These are phyloP conservation scores for Dactylonectria estremocensis DNA, from an alignment of 2,329 filamentous ascomycete genomes.

Conservation along the genomic window DNA sequence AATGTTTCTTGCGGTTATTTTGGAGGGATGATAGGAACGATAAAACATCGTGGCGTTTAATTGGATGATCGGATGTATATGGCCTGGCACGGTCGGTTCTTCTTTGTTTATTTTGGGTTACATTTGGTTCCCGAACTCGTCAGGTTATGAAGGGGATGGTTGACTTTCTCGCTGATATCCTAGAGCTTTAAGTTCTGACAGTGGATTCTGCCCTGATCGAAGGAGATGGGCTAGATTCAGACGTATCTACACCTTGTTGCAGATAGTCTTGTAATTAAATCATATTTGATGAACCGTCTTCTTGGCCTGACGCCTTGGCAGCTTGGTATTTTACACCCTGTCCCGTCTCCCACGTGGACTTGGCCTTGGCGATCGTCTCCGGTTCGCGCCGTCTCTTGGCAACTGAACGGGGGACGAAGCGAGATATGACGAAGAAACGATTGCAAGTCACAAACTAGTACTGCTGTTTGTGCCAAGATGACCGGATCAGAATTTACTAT, in stretches of 20 bases:
- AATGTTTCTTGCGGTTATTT: constrained; percentile 31
- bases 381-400: constrained; percentile 9
- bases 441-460: too few species aligned
- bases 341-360: constrained; percentile 10
- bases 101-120: constrained; percentile 30
- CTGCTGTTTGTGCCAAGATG: too few species aligned
- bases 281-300: constrained; percentile 1
- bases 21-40: constrained; percentile 33
- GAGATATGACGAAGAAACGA: neutral
- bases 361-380: constrained; percentile 8
- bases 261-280: constrained; percentile 22
- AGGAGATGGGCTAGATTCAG: constrained; percentile 5
- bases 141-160: constrained; percentile 4
- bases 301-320: constrained; percentile 9
- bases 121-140: constrained; percentile 19
- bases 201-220: constrained; percentile 1
- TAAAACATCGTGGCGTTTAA: constrained; percentile 43
- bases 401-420: neutral
- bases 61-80: constrained; percentile 41
- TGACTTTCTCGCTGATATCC: constrained; percentile 4
- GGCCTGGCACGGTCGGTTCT: constrained; percentile 42
- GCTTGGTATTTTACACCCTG: neutral
- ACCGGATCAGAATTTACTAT: too few species aligned
- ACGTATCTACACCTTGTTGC: neutral
- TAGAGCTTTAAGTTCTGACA: neutral